Evolutionary conservation across 768 basidiomycete species (phyloP).

Genomic region (Rhodosporidiobolus sp.): DNA sequence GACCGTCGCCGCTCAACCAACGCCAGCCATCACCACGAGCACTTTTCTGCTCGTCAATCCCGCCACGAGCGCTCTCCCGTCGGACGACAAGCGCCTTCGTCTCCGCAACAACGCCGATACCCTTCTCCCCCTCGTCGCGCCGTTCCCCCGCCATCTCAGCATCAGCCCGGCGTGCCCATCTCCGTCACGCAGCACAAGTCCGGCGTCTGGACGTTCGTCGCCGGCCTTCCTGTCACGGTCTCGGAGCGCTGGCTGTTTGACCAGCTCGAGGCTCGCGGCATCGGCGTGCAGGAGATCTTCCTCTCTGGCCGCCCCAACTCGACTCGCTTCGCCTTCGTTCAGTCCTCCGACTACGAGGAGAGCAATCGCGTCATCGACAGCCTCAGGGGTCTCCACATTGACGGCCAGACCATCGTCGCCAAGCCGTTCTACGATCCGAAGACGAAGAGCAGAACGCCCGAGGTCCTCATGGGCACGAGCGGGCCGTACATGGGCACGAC

Average conservation of each 20-base stretch:
- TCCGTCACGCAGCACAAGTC: no score
- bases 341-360: fast-evolving
- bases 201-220: not conserved
- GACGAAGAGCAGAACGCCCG: not conserved
- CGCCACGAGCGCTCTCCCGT: no score
- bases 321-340: not conserved
- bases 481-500: not conserved
- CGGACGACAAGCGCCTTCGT: not conserved
- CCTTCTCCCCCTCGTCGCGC: not conserved
- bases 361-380: fast-evolving
- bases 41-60: no score
- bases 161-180: no score
- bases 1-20: no score
- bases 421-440: not conserved
- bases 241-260: not conserved
- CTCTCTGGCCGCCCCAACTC: not conserved
- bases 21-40: no score
- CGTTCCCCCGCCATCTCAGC: no score
- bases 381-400: fast-evolving
- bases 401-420: not conserved
- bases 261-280: not conserved
- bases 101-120: not conserved
- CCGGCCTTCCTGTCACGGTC: not conserved
- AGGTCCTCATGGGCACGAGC: fast-evolving
- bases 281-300: conserved; percentile 2